These are phyloP conservation scores for Elsinoe arachidis DNA, from an alignment of 2,329 filamentous ascomycete genomes.

Conservation along the genomic window DNA sequence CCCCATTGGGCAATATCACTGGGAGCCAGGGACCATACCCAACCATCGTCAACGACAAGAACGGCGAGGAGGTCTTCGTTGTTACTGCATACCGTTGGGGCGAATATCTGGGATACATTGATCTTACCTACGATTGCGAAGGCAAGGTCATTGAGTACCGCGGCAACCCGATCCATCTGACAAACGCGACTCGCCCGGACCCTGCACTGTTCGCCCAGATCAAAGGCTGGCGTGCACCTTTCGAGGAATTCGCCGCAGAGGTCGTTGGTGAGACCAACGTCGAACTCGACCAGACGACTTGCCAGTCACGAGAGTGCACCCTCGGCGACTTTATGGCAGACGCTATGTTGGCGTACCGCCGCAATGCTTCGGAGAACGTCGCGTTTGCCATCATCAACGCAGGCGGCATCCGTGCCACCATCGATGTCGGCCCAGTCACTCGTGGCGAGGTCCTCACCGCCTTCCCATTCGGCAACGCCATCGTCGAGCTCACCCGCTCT, in stretches of 20 bases:
- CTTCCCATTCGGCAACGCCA: conserved; percentile 58
- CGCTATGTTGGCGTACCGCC: conserved; percentile 54
- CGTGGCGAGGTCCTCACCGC: conserved; percentile 55
- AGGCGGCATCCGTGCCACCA: conserved; percentile 56
- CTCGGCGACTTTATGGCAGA: conserved; percentile 37
- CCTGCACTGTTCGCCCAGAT: conserved; percentile 49
- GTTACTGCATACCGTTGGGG: conserved; percentile 62
- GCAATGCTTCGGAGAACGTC: conserved; percentile 39
- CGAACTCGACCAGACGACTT: conserved; percentile 51
- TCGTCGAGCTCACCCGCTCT: conserved; percentile 48
- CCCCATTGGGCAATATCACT: conserved; percentile 52
- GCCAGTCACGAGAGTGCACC: conserved; percentile 49
- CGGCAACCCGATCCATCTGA: conserved; percentile 56
- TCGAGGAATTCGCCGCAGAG: conserved; percentile 51
- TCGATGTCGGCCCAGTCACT: conserved; percentile 53
- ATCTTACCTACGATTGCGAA: conserved; percentile 52
- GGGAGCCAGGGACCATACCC: conserved; percentile 53
- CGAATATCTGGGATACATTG: conserved; percentile 59
- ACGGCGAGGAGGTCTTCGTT: conserved; percentile 59
- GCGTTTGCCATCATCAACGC: conserved; percentile 56
- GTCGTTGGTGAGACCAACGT: conserved; percentile 48
- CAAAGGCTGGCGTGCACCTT: conserved; percentile 50
- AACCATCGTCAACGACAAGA: conserved; percentile 52
- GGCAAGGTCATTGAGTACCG: conserved; percentile 56
- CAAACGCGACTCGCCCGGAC: conserved; percentile 53